Conservation (phyloP, 163 green algal genomes). For the Scenedesmus sp. region DNA sequence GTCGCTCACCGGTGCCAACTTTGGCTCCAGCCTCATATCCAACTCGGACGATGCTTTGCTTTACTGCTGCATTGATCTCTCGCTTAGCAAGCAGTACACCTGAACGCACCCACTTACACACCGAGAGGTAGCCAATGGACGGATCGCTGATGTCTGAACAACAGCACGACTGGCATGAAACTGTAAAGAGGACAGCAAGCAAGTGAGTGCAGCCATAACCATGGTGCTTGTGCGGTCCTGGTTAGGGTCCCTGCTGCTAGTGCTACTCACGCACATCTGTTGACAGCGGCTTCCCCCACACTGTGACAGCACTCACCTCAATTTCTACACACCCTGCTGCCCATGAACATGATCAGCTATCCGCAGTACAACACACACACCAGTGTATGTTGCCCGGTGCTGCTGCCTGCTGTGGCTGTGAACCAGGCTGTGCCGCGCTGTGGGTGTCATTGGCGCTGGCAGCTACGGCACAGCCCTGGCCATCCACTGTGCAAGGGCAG, state of each 20-base stretch:
- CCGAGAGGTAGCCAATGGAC: neutral
- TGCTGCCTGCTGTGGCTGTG: neutral
- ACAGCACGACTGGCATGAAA: constrained; percentile 19
- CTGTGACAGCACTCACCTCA: neutral
- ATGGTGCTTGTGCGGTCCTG: neutral
- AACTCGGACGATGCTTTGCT: too few species aligned
- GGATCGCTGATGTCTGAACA: neutral
- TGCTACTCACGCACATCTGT: neutral
- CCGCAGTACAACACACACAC: too few species aligned
- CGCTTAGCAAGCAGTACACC: neutral
- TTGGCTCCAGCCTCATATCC: too few species aligned
- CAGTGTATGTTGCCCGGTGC: neutral
- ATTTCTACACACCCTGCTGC: neutral
- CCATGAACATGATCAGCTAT: neutral
- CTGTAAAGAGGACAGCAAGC: constrained; percentile 8
- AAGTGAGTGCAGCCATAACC: neutral
- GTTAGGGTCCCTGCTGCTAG: neutral
- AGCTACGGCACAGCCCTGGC: constrained; percentile 34
- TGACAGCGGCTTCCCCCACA: neutral
- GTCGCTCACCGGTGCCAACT: too few species aligned
- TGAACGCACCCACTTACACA: neutral
- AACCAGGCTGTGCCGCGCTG: neutral
- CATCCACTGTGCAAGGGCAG: constrained; percentile 40
- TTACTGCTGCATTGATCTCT: neutral
- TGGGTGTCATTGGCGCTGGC: constrained; percentile 34